Evolutionary conservation across 108 stramenopile genomes (phyloP).

Genomic region (Halocafeteria seosinensis): DNA sequence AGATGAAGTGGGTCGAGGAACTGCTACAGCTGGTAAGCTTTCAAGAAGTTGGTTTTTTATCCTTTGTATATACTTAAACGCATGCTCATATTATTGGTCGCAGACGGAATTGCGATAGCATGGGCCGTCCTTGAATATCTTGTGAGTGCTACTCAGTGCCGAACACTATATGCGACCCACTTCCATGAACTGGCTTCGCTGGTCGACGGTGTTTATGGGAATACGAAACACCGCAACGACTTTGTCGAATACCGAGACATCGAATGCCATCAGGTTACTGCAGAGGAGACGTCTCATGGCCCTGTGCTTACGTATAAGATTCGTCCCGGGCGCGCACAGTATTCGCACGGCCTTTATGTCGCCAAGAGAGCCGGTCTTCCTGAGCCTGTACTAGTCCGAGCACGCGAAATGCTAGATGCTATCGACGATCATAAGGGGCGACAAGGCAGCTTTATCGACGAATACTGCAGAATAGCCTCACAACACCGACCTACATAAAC

Average conservation of each 20-base stretch:
- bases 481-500: too few relatives aligned
- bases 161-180: conserved; percentile 32
- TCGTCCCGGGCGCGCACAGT: neutral
- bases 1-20: conserved; percentile 82
- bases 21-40: too few relatives aligned
- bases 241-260: neutral
- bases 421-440: too few relatives aligned
- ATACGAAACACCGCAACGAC: neutral
- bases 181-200: conserved; percentile 9
- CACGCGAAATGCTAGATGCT: neutral
- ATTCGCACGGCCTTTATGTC: neutral
- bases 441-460: too few relatives aligned
- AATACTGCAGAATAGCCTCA: too few relatives aligned
- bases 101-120: conserved; percentile 14
- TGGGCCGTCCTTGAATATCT: conserved; percentile 12
- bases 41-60: too few relatives aligned
- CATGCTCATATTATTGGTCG: too few relatives aligned
- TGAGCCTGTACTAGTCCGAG: neutral
- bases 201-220: neutral
- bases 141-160: conserved; percentile 17
- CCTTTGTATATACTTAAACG: too few relatives aligned
- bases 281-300: neutral
- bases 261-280: neutral
- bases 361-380: neutral
- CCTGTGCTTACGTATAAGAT: neutral